Evolutionary conservation across 257 asterid species (phyloP).

Genomic region (Scutellaria barbata): DNA sequence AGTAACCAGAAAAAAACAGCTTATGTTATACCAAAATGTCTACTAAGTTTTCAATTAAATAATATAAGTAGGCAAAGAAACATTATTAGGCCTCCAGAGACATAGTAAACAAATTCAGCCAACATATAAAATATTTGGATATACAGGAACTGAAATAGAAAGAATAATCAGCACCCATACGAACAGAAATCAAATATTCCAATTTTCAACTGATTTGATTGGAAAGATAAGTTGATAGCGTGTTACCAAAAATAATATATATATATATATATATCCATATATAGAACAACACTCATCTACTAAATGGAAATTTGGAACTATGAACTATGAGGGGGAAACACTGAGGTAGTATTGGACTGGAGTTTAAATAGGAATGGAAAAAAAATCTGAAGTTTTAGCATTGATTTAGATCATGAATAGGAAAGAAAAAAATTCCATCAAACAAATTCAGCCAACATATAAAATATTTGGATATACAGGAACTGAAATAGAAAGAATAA

Average conservation of each 20-base stretch:
- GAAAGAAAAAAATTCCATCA: not conserved
- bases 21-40: slow-evolving; percentile 26
- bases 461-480: not conserved
- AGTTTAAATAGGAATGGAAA: not conserved
- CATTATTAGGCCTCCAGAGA: not conserved
- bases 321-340: not conserved
- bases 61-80: too few relatives aligned
- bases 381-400: not conserved
- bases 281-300: not conserved
- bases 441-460: not conserved
- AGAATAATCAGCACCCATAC: slow-evolving; percentile 20
- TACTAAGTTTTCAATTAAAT: slow-evolving; percentile 5
- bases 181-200: not conserved
- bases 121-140: not conserved
- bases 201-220: not conserved
- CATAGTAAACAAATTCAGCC: slow-evolving; percentile 13
- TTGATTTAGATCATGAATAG: slow-evolving; percentile 1
- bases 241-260: too few relatives aligned
- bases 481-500: slow-evolving; percentile 17
- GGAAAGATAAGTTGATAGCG: not conserved
- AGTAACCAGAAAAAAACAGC: slow-evolving; percentile 27
- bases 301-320: slow-evolving; percentile 11
- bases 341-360: not conserved
- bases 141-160: not conserved
- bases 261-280: too few relatives aligned